Percentiles rank a stretch among this genome's conserved stretches.
Evolutionary conservation across 1,284 basidiomycete species (phyloP).

Genomic region (Trametes polyzona): DNA sequence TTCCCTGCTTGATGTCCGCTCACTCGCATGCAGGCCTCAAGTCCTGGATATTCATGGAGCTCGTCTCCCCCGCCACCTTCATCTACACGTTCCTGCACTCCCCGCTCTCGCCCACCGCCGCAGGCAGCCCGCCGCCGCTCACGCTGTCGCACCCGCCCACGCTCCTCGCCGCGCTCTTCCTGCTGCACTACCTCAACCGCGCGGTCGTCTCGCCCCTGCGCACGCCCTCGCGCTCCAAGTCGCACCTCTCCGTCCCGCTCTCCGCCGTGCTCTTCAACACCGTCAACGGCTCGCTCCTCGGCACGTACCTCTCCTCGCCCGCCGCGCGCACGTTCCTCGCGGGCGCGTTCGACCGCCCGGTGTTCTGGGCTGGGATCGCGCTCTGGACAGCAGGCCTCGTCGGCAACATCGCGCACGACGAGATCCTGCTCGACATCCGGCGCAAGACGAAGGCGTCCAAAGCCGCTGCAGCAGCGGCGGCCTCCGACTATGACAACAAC

Average conservation of each 20-base stretch:
- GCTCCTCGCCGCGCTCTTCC: constrained; percentile 63
- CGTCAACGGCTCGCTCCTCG: constrained; percentile 74
- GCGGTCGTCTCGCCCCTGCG: constrained; percentile 83
- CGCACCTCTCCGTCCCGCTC: constrained; percentile 71
- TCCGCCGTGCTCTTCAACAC: constrained; percentile 70
- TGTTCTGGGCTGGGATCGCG: constrained; percentile 65
- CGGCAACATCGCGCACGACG: constrained; percentile 88
- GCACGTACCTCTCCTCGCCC: constrained; percentile 67
- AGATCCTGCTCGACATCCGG: constrained; percentile 80
- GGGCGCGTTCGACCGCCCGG: constrained; percentile 39
- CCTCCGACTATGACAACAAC: constrained; percentile 24
- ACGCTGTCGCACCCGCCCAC: constrained; percentile 47
- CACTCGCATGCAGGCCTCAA: constrained; percentile 42
- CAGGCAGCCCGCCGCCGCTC: constrained; percentile 26
- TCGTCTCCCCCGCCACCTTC: constrained; percentile 74
- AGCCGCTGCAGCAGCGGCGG: constrained; percentile 36
- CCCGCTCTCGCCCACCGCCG: constrained; percentile 42
- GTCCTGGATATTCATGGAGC: constrained; percentile 87
- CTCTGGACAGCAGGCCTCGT: constrained; percentile 75
- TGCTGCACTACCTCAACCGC: constrained; percentile 85
- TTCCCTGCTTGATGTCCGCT: not conserved
- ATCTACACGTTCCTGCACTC: constrained; percentile 51
- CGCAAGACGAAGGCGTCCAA: constrained; percentile 45
- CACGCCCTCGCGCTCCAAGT: constrained; percentile 78
- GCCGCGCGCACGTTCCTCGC: constrained; percentile 46